Evolutionary conservation across 345 rosid species (phyloP), one percentile per base, ranked within the genome.

Genomic region (Citrus trifoliata): DNA sequence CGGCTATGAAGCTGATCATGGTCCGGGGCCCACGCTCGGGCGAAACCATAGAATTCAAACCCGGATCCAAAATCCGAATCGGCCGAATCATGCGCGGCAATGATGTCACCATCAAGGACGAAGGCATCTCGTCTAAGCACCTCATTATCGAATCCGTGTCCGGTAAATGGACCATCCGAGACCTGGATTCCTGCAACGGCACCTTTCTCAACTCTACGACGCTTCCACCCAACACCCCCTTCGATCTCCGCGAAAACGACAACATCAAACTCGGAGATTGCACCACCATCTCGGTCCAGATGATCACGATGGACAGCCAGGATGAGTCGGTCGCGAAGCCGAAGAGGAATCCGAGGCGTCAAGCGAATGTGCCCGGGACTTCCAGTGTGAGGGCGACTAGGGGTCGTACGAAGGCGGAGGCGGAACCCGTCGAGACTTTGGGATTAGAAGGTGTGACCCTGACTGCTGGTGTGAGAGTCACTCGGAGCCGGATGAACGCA

Each of bases 121-220:
- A 76, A n/a, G 99, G 96, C 60, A 84, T 93, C 85, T 93, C 97
- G 74, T 85, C 96, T 33, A 92, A 92, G 79, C 99, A 95, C 83
- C 86, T 93, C 33, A 19, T 78, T 1, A 89, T 95, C 83, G 89
- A 53, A 19, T 86, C 84, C 42, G 85, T 73, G 32, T 93, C 93
- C 0, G 92, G 89, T 2, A 88, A 87, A 56, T 96, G 99, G 97
- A 58, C 80, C 70, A 62, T 93, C 77, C 84, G 74, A 42, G 98
- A 95, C 77, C 89, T 92, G 7, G 90, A 85, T 28, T 96, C 98
- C 75, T 96, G 97, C 67, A 96, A 96, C 67, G 99, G 99, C 30
- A 94, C 98, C 14, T 10, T 74, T 24, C 63, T 95, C 73, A 92
- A 92, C 78, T 84, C 91, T 68, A 37, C 74, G 21, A 7, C 16